Conservation (phyloP, 192 early-diverging fungal species). For the Umbelopsis isabellina region DNA sequence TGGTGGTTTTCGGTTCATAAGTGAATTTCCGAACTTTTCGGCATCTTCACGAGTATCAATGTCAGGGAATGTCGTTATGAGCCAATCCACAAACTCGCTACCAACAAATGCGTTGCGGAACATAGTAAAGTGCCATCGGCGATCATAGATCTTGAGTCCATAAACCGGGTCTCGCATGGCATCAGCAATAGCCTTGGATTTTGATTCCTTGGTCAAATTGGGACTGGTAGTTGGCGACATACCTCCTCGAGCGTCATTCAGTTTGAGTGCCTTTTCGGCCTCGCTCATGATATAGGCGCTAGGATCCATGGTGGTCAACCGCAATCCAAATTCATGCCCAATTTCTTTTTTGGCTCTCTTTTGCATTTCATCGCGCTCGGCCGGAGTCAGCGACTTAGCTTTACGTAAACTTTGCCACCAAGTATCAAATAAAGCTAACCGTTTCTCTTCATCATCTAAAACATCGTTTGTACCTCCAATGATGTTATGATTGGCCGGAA, state of each 20-base stretch:
- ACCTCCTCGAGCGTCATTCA: neutral
- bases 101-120: constrained; percentile 80
- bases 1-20: constrained; percentile 67
- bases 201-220: constrained; percentile 39
- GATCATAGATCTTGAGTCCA: constrained; percentile 72
- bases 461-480: constrained; percentile 60
- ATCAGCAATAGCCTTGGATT: constrained; percentile 56
- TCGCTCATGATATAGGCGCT: constrained; percentile 42
- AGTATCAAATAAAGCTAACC: constrained; percentile 82
- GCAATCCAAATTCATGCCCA: constrained; percentile 31
- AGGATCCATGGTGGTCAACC: constrained; percentile 44
- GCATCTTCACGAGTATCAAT: constrained; percentile 78
- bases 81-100: constrained; percentile 87
- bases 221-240: neutral
- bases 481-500: constrained; percentile 53
- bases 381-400: constrained; percentile 50
- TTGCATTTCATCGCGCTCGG: constrained; percentile 43
- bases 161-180: constrained; percentile 71
- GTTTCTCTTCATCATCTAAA: constrained; percentile 86
- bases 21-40: constrained; percentile 73
- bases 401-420: constrained; percentile 86
- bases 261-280: constrained; percentile 14
- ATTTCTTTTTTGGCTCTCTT: constrained; percentile 44
- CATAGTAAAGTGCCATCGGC: constrained; percentile 84
- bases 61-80: constrained; percentile 74